Conservation (phyloP, 805 yeast genomes). For the Nakazawaea siamensis region DNA sequence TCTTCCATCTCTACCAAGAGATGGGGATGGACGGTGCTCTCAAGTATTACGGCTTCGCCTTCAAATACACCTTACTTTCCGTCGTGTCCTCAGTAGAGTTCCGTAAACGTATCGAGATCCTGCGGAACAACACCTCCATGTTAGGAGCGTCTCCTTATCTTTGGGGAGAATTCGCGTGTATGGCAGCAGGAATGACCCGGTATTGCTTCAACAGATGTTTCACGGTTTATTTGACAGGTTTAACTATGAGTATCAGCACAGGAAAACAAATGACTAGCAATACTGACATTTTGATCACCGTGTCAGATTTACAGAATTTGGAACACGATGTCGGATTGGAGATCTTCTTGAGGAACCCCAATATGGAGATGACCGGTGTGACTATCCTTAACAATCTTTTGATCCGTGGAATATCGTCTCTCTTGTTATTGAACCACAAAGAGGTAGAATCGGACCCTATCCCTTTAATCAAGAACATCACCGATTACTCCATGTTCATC, state of each 20-base stretch:
- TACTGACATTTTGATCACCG: neutral
- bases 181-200: neutral
- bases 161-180: neutral
- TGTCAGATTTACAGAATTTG: constrained; percentile 3
- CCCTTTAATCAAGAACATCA: neutral
- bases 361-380: neutral
- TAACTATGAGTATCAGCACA: no score
- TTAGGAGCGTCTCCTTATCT: neutral
- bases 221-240: neutral
- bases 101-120: neutral
- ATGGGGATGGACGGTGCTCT: neutral
- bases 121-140: neutral
- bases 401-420: neutral
- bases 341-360: neutral
- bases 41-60: constrained; percentile 1
- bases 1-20: neutral
- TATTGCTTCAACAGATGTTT: neutral
- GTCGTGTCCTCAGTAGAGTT: neutral
- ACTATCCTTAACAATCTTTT: neutral
- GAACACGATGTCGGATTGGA: neutral
- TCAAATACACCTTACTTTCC: constrained; percentile 1
- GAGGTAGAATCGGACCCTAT: neutral
- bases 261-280: no score
- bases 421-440: constrained; percentile 1
- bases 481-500: constrained; percentile 4